Base-by-base conservation (phyloP, 441 rosid species). In the Viola pubescens region DNA sequence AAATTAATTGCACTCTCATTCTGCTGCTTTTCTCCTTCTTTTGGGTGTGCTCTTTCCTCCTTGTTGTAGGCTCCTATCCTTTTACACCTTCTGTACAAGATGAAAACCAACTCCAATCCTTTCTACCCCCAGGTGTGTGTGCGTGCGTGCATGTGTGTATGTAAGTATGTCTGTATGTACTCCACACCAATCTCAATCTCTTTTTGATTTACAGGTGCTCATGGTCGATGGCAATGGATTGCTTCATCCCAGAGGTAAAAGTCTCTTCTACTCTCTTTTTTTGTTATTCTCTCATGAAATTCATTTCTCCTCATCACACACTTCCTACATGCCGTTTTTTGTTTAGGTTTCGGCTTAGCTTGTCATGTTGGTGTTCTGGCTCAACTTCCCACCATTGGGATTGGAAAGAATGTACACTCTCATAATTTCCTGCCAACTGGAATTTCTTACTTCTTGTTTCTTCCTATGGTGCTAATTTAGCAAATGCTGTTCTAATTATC, bases 181-280 rank as follows among this genome's bases (percentile, higher is more conserved):
- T 47, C 51, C 26, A 7, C 48, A 34, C 4, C 48, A 39, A 37
- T 44, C 12, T 50, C 40, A 49, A 4, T 42, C 6, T 55, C 19
- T 40, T 3, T n/a, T 37, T 10, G 26, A 19, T 19, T 19, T 19
- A 64, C 86, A 91, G 94, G 75, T 91, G 59, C 46, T 89, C 34
- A 72, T 87, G 78, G 97, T 89, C 37, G 97, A 92, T 80, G 98
- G 95, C 57, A 87, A 87, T 71, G 98, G 97, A 48, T 66, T 91
- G 47, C 98, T 89, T 71, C 97, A 91, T 78, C 90, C 98, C 50
- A 79, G 86, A 78, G 97, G 98, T 79, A 70, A 73, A 77, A 68
- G 45, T 61, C 37, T 54, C 42, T 49, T 49, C 4, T 38, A 1
- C 41, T 0, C 38, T 19, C 26, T 0, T 37, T 26, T 34, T 9